These are phyloP conservation scores for Chamaenerion angustifolium DNA, from an alignment of 345 rosid species.

Conservation along the genomic window DNA sequence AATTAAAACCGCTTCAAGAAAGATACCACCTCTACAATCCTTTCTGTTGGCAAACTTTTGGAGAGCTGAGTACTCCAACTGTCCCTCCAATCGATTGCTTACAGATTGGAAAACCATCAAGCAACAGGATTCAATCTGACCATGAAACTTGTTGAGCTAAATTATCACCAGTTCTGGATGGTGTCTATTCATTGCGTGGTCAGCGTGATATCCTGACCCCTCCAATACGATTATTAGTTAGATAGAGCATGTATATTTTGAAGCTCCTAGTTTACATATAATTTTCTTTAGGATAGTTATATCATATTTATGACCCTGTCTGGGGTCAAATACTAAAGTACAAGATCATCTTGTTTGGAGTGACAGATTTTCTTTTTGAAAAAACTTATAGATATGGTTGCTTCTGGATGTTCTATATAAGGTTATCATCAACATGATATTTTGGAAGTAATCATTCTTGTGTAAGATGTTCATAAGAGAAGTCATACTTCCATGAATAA, in stretches of 20 bases:
- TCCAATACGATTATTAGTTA: constrained; percentile 22
- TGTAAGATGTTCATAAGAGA: too few species aligned
- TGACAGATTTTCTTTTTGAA: neutral
- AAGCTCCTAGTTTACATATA: constrained; percentile 11
- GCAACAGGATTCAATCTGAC: constrained; percentile 46
- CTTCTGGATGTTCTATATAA: constrained; percentile 11
- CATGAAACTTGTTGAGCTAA: constrained; percentile 48
- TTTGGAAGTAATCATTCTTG: neutral
- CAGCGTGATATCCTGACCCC: constrained; percentile 40
- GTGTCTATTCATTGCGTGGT: constrained; percentile 42
- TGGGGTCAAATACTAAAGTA: constrained; percentile 1
- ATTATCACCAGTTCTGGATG: constrained; percentile 4
- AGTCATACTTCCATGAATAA: too few species aligned
- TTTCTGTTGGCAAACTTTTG: constrained; percentile 91
- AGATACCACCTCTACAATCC: constrained; percentile 65
- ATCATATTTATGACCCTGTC: constrained; percentile 2
- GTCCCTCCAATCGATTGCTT: constrained; percentile 77
- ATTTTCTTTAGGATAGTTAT: constrained; percentile 12
- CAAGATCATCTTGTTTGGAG: neutral
- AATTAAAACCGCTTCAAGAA: constrained; percentile 62
- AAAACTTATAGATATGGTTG: constrained; percentile 11
- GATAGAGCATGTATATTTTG: constrained; percentile 18
- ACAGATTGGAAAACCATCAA: constrained; percentile 75
- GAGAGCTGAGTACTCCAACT: constrained; percentile 63
- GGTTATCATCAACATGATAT: constrained; percentile 1